Evolutionary conservation across 2,329 filamentous ascomycete species (phyloP), one percentile per base, ranked within the genome.

Genomic region (Coniella vitis): DNA sequence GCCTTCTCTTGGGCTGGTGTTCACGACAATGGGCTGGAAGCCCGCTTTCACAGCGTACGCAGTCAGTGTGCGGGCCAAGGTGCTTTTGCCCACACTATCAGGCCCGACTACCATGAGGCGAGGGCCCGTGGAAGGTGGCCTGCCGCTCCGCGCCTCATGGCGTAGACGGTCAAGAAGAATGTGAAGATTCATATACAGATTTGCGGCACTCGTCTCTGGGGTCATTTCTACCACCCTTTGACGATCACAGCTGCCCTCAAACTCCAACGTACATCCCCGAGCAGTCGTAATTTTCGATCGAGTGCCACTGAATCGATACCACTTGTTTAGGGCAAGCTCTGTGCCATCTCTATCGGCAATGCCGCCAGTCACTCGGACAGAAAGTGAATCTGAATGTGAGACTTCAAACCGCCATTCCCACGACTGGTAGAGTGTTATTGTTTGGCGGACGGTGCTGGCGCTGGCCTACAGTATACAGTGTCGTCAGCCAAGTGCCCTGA

Each of bases 311-410:
- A 98, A 91, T 29, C 76, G 83, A 70, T 97, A 97, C 9, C 79
- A 76, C 45, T 86, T 85, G 49, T 85, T 86, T 9, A 80, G 76
- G 10, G 90, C 90, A 38, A 98, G 84, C 69, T 98, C 93, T 48
- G 91, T 90, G 63, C 93, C 93, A 63, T 97, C 95, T 61, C 95
- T 82, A 67, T 98, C 93, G 42, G 91, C 93, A 1, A 84, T 89
- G 53, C 93, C 93, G 31, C 78, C 81, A 48, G 88, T 69, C 21
- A 97, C 74, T 71, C 90, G 74, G 41, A 78, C 61, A 35, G 66
- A 65, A 44, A 76, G 52, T 25, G 64, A 58, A 50, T 67, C 65
- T 54, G 63, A 67, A 53, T 71, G 65, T 10, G 83, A 75, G 38
- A 88, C 82, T 61, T 87, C 77, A 68, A 91, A 91, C 44, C 87